A percentile compares a stretch with the other conserved stretches of the same genome.
Conservation (phyloP, 108 stramenopile genomes). For the Cyclotella choctawhatcheeana region DNA sequence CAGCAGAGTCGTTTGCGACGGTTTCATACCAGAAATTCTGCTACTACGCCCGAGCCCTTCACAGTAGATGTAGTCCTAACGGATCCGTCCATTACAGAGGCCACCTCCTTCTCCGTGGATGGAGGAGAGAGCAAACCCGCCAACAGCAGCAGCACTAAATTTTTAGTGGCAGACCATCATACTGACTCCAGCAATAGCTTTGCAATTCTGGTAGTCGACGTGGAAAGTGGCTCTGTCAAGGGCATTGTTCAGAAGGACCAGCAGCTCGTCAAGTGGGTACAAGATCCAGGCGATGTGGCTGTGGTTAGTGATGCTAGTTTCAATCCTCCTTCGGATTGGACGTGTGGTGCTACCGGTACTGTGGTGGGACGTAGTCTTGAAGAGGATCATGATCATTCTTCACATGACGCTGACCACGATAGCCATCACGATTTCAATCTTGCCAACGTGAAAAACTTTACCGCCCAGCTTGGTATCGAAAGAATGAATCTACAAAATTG, state of each 20-base stretch:
- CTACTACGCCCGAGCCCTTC: not conserved
- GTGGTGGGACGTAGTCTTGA: not conserved
- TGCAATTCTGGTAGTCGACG: not conserved
- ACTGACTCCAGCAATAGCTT: not conserved
- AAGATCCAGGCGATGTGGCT: not conserved
- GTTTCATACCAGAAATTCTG: too few species aligned
- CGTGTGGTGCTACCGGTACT: not conserved
- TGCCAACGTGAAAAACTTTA: not conserved
- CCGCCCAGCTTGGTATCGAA: not conserved
- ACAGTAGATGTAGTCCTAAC: not conserved
- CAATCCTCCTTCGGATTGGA: not conserved
- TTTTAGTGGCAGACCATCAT: not conserved
- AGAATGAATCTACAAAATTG: not conserved
- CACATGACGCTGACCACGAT: not conserved
- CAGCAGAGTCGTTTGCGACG: not conserved
- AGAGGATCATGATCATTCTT: not conserved
- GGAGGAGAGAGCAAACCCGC: conserved; percentile 2
- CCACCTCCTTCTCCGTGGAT: not conserved
- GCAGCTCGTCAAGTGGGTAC: not conserved
- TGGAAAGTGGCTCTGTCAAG: not conserved
- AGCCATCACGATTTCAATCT: not conserved
- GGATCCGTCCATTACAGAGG: not conserved
- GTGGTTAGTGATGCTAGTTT: not conserved
- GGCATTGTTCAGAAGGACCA: not conserved
- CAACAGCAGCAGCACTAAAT: not conserved